phyloP scores from a whole-genome alignment of 257 asterid genomes.

The Solanum neorickii region DNA sequence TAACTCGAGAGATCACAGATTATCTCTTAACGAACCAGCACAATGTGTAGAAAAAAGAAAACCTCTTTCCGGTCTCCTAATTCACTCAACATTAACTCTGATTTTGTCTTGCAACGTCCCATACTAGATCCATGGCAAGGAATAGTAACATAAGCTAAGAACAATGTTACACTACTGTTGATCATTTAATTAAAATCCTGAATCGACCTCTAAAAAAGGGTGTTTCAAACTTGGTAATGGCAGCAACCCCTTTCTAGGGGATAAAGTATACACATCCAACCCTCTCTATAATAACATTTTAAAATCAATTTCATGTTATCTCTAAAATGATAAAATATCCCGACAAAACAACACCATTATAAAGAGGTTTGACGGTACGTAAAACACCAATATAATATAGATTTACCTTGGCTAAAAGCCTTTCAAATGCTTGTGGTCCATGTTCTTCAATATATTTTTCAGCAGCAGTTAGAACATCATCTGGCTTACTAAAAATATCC shows the following conservation, averaged over 20 bases:
- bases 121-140: too few species aligned
- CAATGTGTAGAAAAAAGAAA: too few species aligned
- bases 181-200: not conserved
- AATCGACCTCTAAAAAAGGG: not conserved
- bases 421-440: constrained; percentile 80
- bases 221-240: not conserved
- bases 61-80: too few species aligned
- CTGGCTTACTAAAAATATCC: constrained; percentile 56
- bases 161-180: not conserved
- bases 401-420: constrained; percentile 63
- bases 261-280: not conserved
- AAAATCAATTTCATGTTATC: not conserved
- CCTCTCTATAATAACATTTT: not conserved
- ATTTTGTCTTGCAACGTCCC: too few species aligned
- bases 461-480: constrained; percentile 67
- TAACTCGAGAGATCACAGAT: too few species aligned
- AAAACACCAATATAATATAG: too few species aligned
- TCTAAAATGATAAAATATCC: not conserved
- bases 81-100: too few species aligned
- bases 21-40: too few species aligned
- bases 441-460: constrained; percentile 69
- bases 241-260: not conserved
- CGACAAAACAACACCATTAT: not conserved
- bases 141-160: not conserved
- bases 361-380: not conserved